A percentile compares a stretch with the other conserved stretches of the same genome.
Conservation (phyloP, 768 basidiomycete species). For the Cubamyces sp. region DNA sequence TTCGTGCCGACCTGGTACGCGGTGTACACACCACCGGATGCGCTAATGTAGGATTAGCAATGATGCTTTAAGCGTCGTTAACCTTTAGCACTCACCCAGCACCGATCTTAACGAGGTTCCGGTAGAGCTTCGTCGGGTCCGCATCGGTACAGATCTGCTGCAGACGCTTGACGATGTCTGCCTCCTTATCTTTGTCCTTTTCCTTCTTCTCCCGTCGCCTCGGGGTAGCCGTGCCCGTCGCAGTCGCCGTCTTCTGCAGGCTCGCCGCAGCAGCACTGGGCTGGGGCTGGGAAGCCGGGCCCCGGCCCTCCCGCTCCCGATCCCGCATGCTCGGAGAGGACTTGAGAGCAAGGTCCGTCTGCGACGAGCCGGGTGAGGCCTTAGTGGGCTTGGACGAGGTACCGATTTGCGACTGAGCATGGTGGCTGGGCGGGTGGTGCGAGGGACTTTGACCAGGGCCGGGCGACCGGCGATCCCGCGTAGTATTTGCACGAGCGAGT, state of each 20-base stretch:
- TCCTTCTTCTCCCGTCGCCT: slow-evolving; percentile 87
- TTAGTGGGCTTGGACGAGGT: slow-evolving; percentile 28
- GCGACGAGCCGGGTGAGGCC: slow-evolving; percentile 50
- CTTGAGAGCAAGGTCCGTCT: slow-evolving; percentile 50
- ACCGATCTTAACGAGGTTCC: slow-evolving; percentile 94
- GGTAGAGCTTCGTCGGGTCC: slow-evolving; percentile 92
- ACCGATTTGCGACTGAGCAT: slow-evolving; percentile 14
- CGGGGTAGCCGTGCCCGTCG: slow-evolving; percentile 76
- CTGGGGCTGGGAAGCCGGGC: slow-evolving; percentile 44
- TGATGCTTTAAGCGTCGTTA: neutral
- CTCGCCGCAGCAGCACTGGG: slow-evolving; percentile 67
- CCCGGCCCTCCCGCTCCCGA: slow-evolving; percentile 27
- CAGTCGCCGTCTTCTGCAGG: slow-evolving; percentile 59
- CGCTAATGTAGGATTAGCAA: slow-evolving; percentile 49
- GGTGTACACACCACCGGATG: slow-evolving; percentile 97
- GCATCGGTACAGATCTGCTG: slow-evolving; percentile 97
- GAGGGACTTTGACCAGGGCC: slow-evolving; percentile 28
- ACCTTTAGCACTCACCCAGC: slow-evolving; percentile 73
- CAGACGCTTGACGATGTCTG: slow-evolving; percentile 89
- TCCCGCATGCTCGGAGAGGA: slow-evolving; percentile 30
- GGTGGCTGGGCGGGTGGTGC: slow-evolving; percentile 28
- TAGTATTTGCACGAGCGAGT: slow-evolving; percentile 70
- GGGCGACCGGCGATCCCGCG: slow-evolving; percentile 59
- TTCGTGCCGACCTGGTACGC: slow-evolving; percentile 98
- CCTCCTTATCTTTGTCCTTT: slow-evolving; percentile 75